These are phyloP conservation scores for Dianthus caryophyllus DNA, from an alignment of 148 eudicot species.

Conservation along the genomic window DNA sequence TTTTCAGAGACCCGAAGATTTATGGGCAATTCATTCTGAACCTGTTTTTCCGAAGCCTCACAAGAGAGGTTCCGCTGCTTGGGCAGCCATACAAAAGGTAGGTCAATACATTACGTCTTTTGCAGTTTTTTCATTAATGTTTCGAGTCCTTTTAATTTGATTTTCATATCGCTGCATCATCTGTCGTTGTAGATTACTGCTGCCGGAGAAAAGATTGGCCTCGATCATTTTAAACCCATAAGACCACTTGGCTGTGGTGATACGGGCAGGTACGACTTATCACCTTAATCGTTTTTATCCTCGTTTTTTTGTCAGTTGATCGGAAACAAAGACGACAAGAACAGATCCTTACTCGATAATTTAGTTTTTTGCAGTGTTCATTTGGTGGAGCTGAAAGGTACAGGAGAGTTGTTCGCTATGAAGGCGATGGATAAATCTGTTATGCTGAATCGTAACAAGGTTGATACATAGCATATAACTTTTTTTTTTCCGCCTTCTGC, in stretches of 20 bases:
- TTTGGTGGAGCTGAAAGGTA: slow-evolving; percentile 87
- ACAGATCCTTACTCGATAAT: slow-evolving; percentile 11
- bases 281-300: neutral
- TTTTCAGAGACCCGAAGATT: slow-evolving; percentile 91
- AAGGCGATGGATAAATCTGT: slow-evolving; percentile 95
- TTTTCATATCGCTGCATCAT: slow-evolving; percentile 10
- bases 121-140: neutral
- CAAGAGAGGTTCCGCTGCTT: slow-evolving; percentile 56
- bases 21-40: slow-evolving; percentile 91
- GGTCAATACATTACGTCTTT: neutral
- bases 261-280: slow-evolving; percentile 74
- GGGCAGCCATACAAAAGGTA: slow-evolving; percentile 93
- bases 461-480: slow-evolving; percentile 19
- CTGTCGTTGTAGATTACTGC: slow-evolving; percentile 45
- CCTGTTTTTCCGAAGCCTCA: slow-evolving; percentile 86
- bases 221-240: slow-evolving; percentile 85
- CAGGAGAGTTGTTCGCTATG: slow-evolving; percentile 85
- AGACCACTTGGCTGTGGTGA: slow-evolving; percentile 98
- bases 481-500: slow-evolving; percentile 4
- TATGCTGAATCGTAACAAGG: slow-evolving; percentile 97
- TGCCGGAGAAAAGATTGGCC: slow-evolving; percentile 60
- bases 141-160: slow-evolving; percentile 5
- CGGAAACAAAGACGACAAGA: no score
- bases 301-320: neutral
- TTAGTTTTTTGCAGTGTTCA: slow-evolving; percentile 68